Conservation (phyloP, 345 rosid species). For the Litchi chinensis region DNA sequence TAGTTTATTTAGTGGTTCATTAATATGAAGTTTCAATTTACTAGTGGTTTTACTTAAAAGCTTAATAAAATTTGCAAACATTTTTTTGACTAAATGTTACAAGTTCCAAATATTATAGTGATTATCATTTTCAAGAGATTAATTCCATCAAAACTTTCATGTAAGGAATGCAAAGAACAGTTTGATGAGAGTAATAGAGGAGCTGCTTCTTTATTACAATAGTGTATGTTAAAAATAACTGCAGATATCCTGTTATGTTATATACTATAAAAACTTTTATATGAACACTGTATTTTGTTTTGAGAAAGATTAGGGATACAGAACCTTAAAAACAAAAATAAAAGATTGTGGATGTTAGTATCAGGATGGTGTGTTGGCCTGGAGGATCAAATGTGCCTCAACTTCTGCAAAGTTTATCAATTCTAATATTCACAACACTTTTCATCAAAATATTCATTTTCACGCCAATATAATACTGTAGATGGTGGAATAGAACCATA, state of each 20-base stretch:
- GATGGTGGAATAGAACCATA: neutral
- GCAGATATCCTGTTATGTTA: neutral
- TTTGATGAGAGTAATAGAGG: neutral
- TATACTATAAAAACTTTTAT: neutral
- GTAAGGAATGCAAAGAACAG: neutral
- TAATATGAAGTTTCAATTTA: neutral
- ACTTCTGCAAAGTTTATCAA: no score
- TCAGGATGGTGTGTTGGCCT: neutral
- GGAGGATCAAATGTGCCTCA: no score
- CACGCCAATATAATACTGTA: neutral
- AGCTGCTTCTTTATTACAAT: neutral
- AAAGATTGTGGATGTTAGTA: neutral
- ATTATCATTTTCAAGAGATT: neutral
- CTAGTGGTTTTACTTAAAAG: no score
- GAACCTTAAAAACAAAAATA: neutral
- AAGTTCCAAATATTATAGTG: neutral
- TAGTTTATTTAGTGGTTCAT: neutral
- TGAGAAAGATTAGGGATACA: neutral
- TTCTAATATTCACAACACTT: neutral
- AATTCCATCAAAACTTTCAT: neutral
- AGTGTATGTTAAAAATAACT: neutral
- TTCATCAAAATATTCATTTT: neutral
- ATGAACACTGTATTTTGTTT: neutral
- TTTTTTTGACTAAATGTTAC: neutral
- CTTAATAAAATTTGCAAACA: neutral